Conservation (phyloP, 129 eudicot genomes). For the Tanacetum coccineum region DNA sequence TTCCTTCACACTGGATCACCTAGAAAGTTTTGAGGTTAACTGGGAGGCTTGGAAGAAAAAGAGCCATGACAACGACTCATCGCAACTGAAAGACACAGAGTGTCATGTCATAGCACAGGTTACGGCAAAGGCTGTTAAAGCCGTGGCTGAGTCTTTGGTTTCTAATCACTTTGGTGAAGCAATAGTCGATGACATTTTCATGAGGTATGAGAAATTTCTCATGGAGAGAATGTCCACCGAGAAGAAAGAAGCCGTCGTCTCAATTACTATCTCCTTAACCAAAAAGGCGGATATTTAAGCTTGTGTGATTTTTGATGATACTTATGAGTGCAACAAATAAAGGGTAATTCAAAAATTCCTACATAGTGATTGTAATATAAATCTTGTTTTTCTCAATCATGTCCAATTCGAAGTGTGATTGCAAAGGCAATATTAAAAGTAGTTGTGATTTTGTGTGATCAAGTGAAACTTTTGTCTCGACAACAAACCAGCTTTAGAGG, state of each 20-base stretch:
- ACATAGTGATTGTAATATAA: background rate
- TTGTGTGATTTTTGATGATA: background rate
- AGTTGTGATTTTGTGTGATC: no score
- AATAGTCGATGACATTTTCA: slow-evolving; percentile 41
- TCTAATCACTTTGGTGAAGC: slow-evolving; percentile 46
- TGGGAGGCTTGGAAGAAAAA: slow-evolving; percentile 23
- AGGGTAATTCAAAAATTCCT: background rate
- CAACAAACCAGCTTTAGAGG: no score
- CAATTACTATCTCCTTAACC: slow-evolving; percentile 35
- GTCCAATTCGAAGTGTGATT: no score
- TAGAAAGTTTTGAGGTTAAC: slow-evolving; percentile 28
- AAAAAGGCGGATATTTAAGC: no score
- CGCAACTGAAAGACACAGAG: background rate
- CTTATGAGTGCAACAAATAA: background rate
- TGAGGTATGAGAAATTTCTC: slow-evolving; percentile 27
- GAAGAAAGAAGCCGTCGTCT: slow-evolving; percentile 29
- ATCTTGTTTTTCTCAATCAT: no score
- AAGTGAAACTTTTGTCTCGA: no score
- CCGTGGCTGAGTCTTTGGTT: slow-evolving; percentile 41
- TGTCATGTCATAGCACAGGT: slow-evolving; percentile 16
- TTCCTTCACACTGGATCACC: slow-evolving; percentile 24
- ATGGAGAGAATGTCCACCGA: slow-evolving; percentile 17
- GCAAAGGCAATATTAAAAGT: no score
- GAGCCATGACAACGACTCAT: background rate
- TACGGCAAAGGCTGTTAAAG: slow-evolving; percentile 36